Percentiles rank a stretch among this genome's conserved stretches.
Evolutionary conservation across 139 green algal genomes (phyloP).

Genomic region (Chlorella sp.): DNA sequence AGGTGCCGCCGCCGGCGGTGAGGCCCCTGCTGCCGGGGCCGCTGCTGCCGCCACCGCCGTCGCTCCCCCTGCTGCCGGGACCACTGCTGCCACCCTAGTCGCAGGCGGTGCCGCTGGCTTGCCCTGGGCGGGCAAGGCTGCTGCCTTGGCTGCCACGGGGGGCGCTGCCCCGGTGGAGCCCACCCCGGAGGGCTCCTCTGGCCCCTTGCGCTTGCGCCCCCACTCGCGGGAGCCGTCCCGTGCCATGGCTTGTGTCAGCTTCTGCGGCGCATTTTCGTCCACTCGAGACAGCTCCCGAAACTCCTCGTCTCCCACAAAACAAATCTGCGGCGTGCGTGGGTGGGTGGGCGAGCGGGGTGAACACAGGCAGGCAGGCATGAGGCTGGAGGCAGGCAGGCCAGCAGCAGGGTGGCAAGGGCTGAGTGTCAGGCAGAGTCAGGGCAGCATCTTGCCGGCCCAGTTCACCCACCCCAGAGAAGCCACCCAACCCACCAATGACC

Average conservation of each 20-base stretch:
- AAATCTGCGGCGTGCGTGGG: conserved; percentile 50
- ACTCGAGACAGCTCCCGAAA: conserved; percentile 55
- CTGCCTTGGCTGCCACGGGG: neutral
- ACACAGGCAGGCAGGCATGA: neutral
- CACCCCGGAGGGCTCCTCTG: conserved; percentile 11
- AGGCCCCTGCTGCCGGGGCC: neutral
- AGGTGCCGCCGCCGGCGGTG: neutral
- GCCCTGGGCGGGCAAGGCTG: neutral
- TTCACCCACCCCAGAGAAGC: too few species aligned
- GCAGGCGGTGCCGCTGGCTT: neutral
- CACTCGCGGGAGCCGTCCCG: conserved; percentile 52
- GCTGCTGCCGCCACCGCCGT: neutral
- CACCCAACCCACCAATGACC: too few species aligned
- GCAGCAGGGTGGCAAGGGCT: too few species aligned
- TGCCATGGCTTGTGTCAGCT: conserved; percentile 50
- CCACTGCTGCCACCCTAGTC: neutral
- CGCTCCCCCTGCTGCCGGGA: conserved; percentile 5
- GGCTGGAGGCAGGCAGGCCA: neutral
- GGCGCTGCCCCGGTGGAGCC: neutral
- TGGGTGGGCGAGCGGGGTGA: too few species aligned
- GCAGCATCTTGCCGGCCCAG: too few species aligned
- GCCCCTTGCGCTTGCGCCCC: conserved; percentile 33
- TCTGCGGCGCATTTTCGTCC: conserved; percentile 42
- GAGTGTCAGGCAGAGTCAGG: too few species aligned
- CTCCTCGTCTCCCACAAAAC: conserved; percentile 65